Evolutionary conservation across 345 rosid genomes (phyloP).

Genomic region (Hypericum perforatum): DNA sequence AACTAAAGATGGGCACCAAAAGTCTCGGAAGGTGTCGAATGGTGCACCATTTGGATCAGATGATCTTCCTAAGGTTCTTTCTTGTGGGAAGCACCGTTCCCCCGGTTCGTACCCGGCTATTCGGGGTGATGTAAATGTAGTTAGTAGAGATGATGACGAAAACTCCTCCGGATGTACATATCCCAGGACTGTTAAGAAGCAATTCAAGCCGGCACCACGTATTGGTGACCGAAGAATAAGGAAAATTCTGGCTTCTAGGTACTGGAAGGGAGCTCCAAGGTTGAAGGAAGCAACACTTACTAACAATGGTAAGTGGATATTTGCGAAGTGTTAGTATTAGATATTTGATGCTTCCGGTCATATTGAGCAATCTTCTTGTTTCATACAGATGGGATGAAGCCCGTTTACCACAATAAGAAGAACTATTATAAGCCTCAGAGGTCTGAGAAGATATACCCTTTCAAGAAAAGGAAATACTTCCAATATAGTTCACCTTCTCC

Average conservation of each 20-base stretch:
- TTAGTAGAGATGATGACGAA: slow-evolving; percentile 21
- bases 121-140: slow-evolving; percentile 10
- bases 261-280: slow-evolving; percentile 17
- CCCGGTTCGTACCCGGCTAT: slow-evolving; percentile 14
- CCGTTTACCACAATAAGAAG: slow-evolving; percentile 7
- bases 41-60: slow-evolving; percentile 9
- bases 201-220: slow-evolving; percentile 6
- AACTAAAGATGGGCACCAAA: slow-evolving; percentile 22
- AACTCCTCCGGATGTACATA: slow-evolving; percentile 6
- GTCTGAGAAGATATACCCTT: slow-evolving; percentile 26
- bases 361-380: slow-evolving; percentile 13
- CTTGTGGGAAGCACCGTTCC: slow-evolving; percentile 21
- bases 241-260: slow-evolving; percentile 14
- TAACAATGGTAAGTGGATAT: slow-evolving; percentile 15
- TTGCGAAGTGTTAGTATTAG: background rate
- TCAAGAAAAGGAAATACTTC: slow-evolving; percentile 30
- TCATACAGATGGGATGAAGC: slow-evolving; percentile 20
- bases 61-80: slow-evolving; percentile 13
- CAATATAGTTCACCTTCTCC: slow-evolving; percentile 9
- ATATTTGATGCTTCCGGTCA: background rate
- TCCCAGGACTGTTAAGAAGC: too few species aligned
- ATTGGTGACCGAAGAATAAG: slow-evolving; percentile 10
- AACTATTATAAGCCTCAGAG: slow-evolving; percentile 16
- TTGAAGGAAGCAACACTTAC: slow-evolving; percentile 12
- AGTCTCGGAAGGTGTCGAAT: slow-evolving; percentile 19